Evolutionary conservation across 306 rosid species (phyloP), one percentile per base, ranked within the genome.

Genomic region (Fragaria vesca): DNA sequence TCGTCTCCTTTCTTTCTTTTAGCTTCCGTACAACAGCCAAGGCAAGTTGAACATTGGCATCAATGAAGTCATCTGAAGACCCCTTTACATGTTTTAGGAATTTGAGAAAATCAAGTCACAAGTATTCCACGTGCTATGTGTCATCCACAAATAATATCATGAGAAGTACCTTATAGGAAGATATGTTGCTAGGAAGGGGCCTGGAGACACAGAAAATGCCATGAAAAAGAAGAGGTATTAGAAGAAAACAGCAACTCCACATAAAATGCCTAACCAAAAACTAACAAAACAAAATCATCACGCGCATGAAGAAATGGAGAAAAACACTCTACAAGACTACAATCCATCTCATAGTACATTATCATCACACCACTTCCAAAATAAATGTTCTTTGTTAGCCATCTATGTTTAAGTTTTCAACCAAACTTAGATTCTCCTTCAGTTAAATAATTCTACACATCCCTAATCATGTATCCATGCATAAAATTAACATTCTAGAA

Each of bases 41-140:
- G 63, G 87, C 95, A 73, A 94, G 89, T 85, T 94, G 98, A 86
- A 92, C 83, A 82, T 94, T 94, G 77, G 98, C 97, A 86, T 94
- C 98, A 80, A 85, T 94, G 93, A 90, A 94, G 16, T 92, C 98
- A 94, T 94, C 98, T 92, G 98, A 94, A 87, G 98, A 94, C 81
- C 98, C 97, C 98, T 94, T 92, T 88, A 90, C 88, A 92, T 61
- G 87, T 94, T 89, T 89, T 92, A 90, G 92, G 87, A 92, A 89
- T 89, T 88, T 84, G 85, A 87, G 91, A 89, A 85, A 89, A 94
- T 91, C 87, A 92, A 80, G 84, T 85, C 81, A 79, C 70, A 65
- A 55, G 70, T 73, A 82, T 73, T 86, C 75, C 87, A 57, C 84
- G 71, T 78, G 73, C 78, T 74, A 82, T 73, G 78, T 58, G 78